Conservation (phyloP, 2,329 filamentous ascomycete genomes). For the Gyromitra esculenta region DNA sequence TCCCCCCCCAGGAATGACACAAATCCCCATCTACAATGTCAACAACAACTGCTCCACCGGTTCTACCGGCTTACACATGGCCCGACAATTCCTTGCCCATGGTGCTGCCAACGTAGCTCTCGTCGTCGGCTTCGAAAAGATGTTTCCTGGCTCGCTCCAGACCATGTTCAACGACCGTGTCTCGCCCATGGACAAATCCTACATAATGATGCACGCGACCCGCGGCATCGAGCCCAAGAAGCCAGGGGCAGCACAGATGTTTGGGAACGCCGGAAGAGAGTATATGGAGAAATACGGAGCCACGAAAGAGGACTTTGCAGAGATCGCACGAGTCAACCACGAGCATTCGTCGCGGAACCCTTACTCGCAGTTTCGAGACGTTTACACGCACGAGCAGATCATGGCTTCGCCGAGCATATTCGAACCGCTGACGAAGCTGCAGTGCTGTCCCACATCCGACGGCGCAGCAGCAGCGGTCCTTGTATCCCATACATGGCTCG, state of each 20-base stretch:
- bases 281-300: slow-evolving; percentile 97
- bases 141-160: slow-evolving; percentile 89
- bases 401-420: slow-evolving; percentile 79
- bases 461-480: slow-evolving; percentile 88
- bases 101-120: slow-evolving; percentile 88
- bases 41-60: slow-evolving; percentile 99
- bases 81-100: slow-evolving; percentile 77
- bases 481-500: slow-evolving; percentile 87
- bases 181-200: slow-evolving; percentile 78
- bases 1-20: slow-evolving; percentile 71
- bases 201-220: slow-evolving; percentile 82
- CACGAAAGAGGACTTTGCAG: slow-evolving; percentile 84
- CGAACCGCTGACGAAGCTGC: slow-evolving; percentile 92
- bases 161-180: slow-evolving; percentile 84
- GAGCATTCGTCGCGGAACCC: slow-evolving; percentile 90
- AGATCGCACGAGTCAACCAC: slow-evolving; percentile 93
- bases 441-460: slow-evolving; percentile 97
- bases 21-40: slow-evolving; percentile 96
- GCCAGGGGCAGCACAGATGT: slow-evolving; percentile 89
- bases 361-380: slow-evolving; percentile 96
- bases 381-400: slow-evolving; percentile 88
- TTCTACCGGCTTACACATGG: slow-evolving; percentile 89
- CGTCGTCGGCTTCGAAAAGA: slow-evolving; percentile 97
- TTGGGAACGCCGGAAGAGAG: slow-evolving; percentile 91
- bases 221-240: slow-evolving; percentile 78